phyloP scores from a whole-genome alignment of 2,329 filamentous ascomycete genomes.

The Neurospora sp. region DNA sequence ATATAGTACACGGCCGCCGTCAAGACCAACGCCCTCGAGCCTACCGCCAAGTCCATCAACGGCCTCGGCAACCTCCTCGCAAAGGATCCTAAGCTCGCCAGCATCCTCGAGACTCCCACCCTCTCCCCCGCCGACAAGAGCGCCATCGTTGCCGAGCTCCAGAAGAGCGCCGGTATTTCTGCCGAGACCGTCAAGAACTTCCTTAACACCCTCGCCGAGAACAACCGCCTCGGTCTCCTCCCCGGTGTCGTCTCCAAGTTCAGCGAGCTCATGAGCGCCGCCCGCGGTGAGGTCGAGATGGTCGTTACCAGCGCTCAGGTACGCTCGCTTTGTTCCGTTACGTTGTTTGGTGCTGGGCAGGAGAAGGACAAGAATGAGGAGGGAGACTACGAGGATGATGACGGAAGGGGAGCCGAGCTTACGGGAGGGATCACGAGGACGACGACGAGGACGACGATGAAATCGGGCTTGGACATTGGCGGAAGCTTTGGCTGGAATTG shows the following conservation, averaged over 20 bases:
- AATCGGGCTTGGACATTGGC: not conserved
- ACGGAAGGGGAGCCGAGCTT: not conserved
- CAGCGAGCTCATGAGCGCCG: conserved; percentile 72
- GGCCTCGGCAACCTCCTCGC: conserved; percentile 62
- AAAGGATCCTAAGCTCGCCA: conserved; percentile 71
- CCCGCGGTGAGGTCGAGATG: conserved; percentile 89
- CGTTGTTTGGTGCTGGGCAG: not conserved
- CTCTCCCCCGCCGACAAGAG: conserved; percentile 73
- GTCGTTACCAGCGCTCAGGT: conserved; percentile 84
- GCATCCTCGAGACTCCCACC: conserved; percentile 71
- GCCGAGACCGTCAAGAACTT: conserved; percentile 92
- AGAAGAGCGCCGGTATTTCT: conserved; percentile 66
- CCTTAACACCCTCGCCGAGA: conserved; percentile 79
- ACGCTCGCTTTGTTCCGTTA: conserved; percentile 26
- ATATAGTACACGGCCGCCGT: conserved; percentile 86
- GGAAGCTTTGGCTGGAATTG: not conserved
- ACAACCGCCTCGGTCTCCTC: conserved; percentile 85
- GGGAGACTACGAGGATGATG: not conserved
- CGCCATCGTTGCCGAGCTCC: conserved; percentile 75
- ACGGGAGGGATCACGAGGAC: not conserved
- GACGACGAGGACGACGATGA: not conserved
- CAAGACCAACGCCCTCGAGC: conserved; percentile 79
- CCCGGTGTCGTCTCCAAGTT: conserved; percentile 84
- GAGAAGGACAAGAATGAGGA: not conserved
- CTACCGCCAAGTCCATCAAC: conserved; percentile 70